Evolutionary conservation across 352 stramenopile genomes (phyloP).

Genomic region (Phytophthora citricola): DNA sequence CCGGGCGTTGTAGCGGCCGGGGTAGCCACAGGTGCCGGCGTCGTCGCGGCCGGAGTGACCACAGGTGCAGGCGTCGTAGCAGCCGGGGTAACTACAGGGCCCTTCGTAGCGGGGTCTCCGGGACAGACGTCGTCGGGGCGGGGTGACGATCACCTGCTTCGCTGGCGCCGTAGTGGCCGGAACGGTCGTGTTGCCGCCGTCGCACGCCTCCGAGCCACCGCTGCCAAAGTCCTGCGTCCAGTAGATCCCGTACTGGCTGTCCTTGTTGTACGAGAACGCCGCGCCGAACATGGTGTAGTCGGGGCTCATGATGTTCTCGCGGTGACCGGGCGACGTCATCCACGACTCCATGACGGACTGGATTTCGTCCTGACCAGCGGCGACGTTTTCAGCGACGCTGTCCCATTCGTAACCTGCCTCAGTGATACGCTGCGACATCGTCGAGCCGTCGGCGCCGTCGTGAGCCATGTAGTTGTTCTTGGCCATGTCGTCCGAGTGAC

Average conservation of each 20-base stretch:
- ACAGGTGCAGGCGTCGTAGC: conserved; percentile 2
- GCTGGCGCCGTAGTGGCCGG: background rate
- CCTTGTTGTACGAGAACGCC: conserved; percentile 37
- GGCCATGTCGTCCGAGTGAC: conserved; percentile 49
- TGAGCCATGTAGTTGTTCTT: conserved; percentile 56
- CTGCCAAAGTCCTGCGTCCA: conserved; percentile 60
- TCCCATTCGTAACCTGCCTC: conserved; percentile 49
- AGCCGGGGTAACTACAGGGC: conserved; percentile 12
- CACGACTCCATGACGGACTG: conserved; percentile 40
- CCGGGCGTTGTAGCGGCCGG: background rate
- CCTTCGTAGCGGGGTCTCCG: conserved; percentile 21
- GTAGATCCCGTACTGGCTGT: conserved; percentile 45
- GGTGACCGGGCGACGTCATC: conserved; percentile 36
- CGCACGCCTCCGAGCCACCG: conserved; percentile 28
- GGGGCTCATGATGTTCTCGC: conserved; percentile 32
- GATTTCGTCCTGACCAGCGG: conserved; percentile 36
- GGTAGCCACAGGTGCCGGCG: conserved; percentile 9
- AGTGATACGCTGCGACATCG: conserved; percentile 45
- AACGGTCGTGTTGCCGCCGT: conserved; percentile 11
- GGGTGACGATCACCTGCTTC: background rate
- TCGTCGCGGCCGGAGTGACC: conserved; percentile 5
- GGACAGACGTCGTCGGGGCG: conserved; percentile 14
- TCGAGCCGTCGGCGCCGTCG: conserved; percentile 46
- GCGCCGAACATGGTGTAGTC: conserved; percentile 48
- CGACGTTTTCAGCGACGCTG: conserved; percentile 41